phyloP scores from a whole-genome alignment of 1,139 yeast genomes.

The Zygosaccharomyces pseudobailii region DNA sequence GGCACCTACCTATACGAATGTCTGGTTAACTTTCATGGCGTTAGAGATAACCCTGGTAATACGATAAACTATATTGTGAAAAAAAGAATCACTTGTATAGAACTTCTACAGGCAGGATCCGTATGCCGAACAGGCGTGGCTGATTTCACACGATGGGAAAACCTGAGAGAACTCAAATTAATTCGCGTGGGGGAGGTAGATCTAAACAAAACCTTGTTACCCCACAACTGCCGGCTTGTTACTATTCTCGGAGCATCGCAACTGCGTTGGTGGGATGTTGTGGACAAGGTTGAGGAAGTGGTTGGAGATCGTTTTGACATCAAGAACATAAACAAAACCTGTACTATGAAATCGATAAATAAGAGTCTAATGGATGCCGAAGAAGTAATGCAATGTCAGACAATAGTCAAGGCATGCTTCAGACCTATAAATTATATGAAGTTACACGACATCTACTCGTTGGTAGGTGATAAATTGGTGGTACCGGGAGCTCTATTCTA shows the following conservation, averaged over 20 bases:
- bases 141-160: slow-evolving; percentile 30
- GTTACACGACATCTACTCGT: slow-evolving; percentile 12
- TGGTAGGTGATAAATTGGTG: slow-evolving; percentile 13
- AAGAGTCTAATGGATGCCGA: slow-evolving; percentile 7
- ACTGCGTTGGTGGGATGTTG: slow-evolving; percentile 29
- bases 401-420: slow-evolving; percentile 13
- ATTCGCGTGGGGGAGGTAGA: slow-evolving; percentile 19
- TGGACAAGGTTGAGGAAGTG: slow-evolving; percentile 2
- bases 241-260: slow-evolving; percentile 13
- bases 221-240: slow-evolving; percentile 19
- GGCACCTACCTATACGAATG: slow-evolving; percentile 23
- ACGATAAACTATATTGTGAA: slow-evolving; percentile 24
- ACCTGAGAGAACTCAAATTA: slow-evolving; percentile 17
- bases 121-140: slow-evolving; percentile 18
- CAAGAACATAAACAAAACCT: not conserved
- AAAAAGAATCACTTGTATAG: slow-evolving; percentile 18
- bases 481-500: slow-evolving; percentile 21
- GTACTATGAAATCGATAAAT: not conserved
- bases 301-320: slow-evolving; percentile 1
- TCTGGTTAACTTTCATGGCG: slow-evolving; percentile 30
- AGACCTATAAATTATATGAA: slow-evolving; percentile 18
- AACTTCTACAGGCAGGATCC: slow-evolving; percentile 14
- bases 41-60: slow-evolving; percentile 29
- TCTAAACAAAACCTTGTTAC: slow-evolving; percentile 24
- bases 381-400: slow-evolving; percentile 10